phyloP scores from a whole-genome alignment of 1,139 yeast genomes.

The Protomyces macrosporus region DNA sequence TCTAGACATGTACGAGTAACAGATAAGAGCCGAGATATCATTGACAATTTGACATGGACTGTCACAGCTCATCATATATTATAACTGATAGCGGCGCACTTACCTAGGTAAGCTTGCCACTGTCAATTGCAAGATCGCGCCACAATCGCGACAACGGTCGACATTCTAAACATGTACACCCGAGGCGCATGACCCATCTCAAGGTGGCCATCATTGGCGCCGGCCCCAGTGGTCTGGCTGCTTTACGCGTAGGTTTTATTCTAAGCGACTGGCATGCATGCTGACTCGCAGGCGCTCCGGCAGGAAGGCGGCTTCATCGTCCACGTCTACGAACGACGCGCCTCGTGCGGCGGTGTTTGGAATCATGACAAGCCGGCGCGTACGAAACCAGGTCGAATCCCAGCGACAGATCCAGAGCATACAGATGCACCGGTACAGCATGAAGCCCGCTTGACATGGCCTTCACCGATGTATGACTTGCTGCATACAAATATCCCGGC shows the following conservation, averaged over 20 bases:
- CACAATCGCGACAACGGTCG: too few species aligned
- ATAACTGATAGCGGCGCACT: too few species aligned
- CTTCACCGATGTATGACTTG: slow-evolving; percentile 31
- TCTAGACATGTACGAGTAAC: too few species aligned
- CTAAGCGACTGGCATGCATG: background rate
- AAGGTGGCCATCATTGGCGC: slow-evolving; percentile 41
- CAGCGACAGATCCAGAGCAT: slow-evolving; percentile 27
- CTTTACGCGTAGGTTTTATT: slow-evolving; percentile 46
- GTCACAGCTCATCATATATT: too few species aligned
- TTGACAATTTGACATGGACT: too few species aligned
- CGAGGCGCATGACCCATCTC: background rate
- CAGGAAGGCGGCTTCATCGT: background rate
- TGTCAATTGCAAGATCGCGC: too few species aligned
- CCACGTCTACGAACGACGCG: slow-evolving; percentile 48
- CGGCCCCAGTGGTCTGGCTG: slow-evolving; percentile 63
- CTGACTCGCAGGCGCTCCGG: background rate
- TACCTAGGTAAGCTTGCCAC: too few species aligned
- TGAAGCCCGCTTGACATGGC: slow-evolving; percentile 18
- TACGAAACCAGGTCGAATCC: background rate
- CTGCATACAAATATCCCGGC: slow-evolving; percentile 26
- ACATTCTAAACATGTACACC: too few species aligned
- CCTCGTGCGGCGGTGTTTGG: slow-evolving; percentile 54
- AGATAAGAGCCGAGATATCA: too few species aligned
- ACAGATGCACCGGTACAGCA: background rate
- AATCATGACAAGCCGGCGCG: slow-evolving; percentile 34